Evolutionary conservation across 768 basidiomycete species (phyloP).

Genomic region (Sporobolomyces roseus): DNA sequence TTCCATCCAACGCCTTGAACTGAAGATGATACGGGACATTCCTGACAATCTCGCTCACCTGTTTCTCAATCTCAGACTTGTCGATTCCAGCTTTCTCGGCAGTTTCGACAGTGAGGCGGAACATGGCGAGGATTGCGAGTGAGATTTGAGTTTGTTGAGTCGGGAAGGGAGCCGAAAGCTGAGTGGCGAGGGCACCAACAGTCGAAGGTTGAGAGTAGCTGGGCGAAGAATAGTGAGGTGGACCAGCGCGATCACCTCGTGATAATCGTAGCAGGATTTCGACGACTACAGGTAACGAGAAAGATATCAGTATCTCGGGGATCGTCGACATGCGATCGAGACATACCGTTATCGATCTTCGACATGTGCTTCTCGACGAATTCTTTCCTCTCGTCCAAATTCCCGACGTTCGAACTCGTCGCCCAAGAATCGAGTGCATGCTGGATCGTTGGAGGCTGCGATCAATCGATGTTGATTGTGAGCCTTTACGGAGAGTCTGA

Average conservation of each 20-base stretch:
- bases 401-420: constrained; percentile 72
- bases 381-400: constrained; percentile 69
- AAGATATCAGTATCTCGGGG: not conserved
- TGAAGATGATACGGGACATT: constrained; percentile 80
- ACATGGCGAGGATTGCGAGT: constrained; percentile 85
- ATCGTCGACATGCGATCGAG: not conserved
- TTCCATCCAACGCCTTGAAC: constrained; percentile 86
- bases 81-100: constrained; percentile 63
- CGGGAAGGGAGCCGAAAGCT: constrained; percentile 67
- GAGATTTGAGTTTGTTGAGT: constrained; percentile 91
- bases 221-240: constrained; percentile 50
- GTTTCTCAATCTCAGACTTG: constrained; percentile 65
- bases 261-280: constrained; percentile 90
- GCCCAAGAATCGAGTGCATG: constrained; percentile 88
- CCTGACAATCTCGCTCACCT: constrained; percentile 82
- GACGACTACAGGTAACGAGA: constrained; percentile 53
- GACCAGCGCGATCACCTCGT: constrained; percentile 73
- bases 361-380: constrained; percentile 86
- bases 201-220: constrained; percentile 18
- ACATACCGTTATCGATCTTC: constrained; percentile 65
- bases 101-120: constrained; percentile 76
- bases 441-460: constrained; percentile 82
- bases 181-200: constrained; percentile 44
- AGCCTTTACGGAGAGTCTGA: too few species aligned
- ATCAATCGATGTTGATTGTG: not conserved